Percentiles rank a stretch among this genome's conserved stretches.
Evolutionary conservation across 306 rosid genomes (phyloP).

Genomic region (Vicia faba): DNA sequence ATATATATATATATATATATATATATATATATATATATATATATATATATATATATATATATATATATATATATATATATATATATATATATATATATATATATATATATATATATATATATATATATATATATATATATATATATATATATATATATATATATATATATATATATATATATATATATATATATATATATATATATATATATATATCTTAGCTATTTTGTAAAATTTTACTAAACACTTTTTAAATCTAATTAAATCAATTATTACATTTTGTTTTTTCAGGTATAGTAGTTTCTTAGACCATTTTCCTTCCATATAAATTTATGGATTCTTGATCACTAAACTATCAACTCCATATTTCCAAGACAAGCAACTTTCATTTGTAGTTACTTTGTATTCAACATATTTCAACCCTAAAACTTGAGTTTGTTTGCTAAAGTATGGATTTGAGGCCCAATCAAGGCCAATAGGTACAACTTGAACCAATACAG

Average conservation of each 20-base stretch:
- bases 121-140: too few relatives aligned
- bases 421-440: constrained; percentile 27
- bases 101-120: too few relatives aligned
- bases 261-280: constrained; percentile 32
- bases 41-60: too few relatives aligned
- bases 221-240: constrained; percentile 27
- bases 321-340: not conserved
- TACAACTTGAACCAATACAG: constrained; percentile 50
- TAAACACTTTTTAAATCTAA: constrained; percentile 39
- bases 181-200: too few relatives aligned
- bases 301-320: constrained; percentile 16
- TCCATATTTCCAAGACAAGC: constrained; percentile 36
- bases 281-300: constrained; percentile 35
- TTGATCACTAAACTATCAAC: constrained; percentile 38
- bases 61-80: too few relatives aligned
- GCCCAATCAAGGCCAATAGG: constrained; percentile 52
- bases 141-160: too few relatives aligned
- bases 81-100: too few relatives aligned
- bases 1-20: too few relatives aligned
- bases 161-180: too few relatives aligned
- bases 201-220: too few relatives aligned
- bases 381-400: constrained; percentile 42
- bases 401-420: constrained; percentile 45
- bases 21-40: too few relatives aligned
- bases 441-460: constrained; percentile 36